Base-by-base conservation (phyloP, 352 stramenopile genomes). In the Phytopythium kandeliae region DNA sequence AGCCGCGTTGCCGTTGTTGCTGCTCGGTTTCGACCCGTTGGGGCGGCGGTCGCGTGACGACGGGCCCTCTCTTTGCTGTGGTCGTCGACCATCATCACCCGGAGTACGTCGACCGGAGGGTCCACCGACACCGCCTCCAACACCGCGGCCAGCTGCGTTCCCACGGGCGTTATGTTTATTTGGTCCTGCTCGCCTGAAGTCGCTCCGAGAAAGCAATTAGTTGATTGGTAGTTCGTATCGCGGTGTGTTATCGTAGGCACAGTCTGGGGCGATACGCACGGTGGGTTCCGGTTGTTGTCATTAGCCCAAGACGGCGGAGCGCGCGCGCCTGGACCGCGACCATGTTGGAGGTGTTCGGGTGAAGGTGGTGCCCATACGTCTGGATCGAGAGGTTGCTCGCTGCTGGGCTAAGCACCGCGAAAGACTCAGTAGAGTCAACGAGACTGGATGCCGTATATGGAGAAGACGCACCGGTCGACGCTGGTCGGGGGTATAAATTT, bases 341-440 rank as follows among this genome's bases (percentile, higher is more conserved):
- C 57, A 30, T 48, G 58, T 22, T 57, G 60, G 16, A 67, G 19
- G 22, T 74, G 67, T 41, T 87, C 77, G 17, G 78, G 81, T 5
- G 81, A 83, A 16, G 78, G 81, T 15, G 77, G 73, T 10, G 71
- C 76, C 81, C 81, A 92, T 21, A 92, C 76, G 38, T 92, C 81
- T 10, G 76, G 81, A 34, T 89, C 81, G 10, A 62, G 58, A 44
- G 63, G 57, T 4, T 68, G 49, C 0, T 75, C 67, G 12, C 34
- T 37, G 26, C 41, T 48, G 24, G 28, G 12, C 47, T 53, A 33
- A 17, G 24, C 30, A 51, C 13, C 8, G 4, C 5, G 9, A 24
- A 26, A 44, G 22, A 4, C 8, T 44, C 13, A 28, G 38, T n/a
- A 55, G 28, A 38, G 6, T 31, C 38, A 57, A 36, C 4, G 30